These are phyloP conservation scores for Ceratocystis variospora DNA, from an alignment of 2,329 filamentous ascomycete species.

Conservation along the genomic window DNA sequence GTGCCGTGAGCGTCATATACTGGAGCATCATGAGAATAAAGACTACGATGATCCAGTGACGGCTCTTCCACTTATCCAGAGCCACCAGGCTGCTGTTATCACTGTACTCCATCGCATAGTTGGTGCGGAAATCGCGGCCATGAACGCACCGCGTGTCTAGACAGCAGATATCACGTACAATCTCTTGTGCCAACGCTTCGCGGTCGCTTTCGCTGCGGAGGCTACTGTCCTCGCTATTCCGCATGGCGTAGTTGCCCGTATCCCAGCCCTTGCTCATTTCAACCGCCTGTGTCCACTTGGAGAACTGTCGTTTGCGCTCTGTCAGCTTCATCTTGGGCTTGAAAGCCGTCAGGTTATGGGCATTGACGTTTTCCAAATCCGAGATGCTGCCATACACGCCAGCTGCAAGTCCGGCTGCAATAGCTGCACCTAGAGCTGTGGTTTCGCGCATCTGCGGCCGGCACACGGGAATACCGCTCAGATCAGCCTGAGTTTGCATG, in stretches of 20 bases:
- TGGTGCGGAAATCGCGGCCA: neutral
- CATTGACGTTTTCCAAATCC: constrained; percentile 61
- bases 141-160: constrained; percentile 7
- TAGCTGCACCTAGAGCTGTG: constrained; percentile 74
- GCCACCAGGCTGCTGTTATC: neutral
- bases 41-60: constrained; percentile 6
- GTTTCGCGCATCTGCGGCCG: constrained; percentile 83
- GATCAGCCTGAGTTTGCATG: constrained; percentile 84
- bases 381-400: constrained; percentile 64
- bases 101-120: neutral
- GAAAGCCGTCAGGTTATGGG: constrained; percentile 55
- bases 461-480: constrained; percentile 69
- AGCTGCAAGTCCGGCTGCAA: constrained; percentile 75
- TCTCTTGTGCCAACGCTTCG: neutral
- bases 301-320: constrained; percentile 31
- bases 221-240: constrained; percentile 4
- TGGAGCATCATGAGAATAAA: constrained; percentile 7
- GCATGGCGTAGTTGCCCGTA: constrained; percentile 4
- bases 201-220: neutral
- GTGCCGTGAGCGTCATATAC: constrained; percentile 6
- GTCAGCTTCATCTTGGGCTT: constrained; percentile 44
- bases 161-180: constrained; percentile 8
- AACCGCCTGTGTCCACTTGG: constrained; percentile 43
- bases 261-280: constrained; percentile 45
- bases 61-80: constrained; percentile 8